Base-by-base conservation (phyloP, 225 moss, liverwort and hornwort genomes). In the Sphagnum contortum region DNA sequence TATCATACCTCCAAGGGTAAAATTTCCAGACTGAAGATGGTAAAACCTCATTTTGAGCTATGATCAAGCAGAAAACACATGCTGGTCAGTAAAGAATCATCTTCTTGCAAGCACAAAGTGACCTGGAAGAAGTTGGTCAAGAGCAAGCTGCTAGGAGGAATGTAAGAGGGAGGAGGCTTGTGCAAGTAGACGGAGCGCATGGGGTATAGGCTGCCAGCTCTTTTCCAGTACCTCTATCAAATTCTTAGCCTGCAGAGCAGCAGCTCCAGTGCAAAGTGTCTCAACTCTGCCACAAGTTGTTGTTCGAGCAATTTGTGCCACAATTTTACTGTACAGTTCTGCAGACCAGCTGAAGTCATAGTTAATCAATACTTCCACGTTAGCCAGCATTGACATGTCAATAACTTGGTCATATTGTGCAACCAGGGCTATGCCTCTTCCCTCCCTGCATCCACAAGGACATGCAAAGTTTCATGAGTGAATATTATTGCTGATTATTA, bases 211-310 rank as follows among this genome's bases (percentile, higher is more conserved):
- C 67, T 98, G 91, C 59, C 69, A 74, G 72, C 93, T 87, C 49
- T 55, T 66, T 8, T 74, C 73, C 60, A 98, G 72, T 12, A 86
- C 46, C 48, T 82, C 65, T 64, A 71, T 79, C 64, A 98, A 59
- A 57, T 77, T 76, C 64, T 67, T 63, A 3, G 91, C 98, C 70
- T 86, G 85, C 58, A 74, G 59, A 8, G 84, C 93, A 65, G 85
- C 87, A 47, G 87, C 83, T 45, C 92, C 85, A 29, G 83, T 87
- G 65, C 98, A 98, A 29, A 98, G 71, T n/a, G 83, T 91, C 76
- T 93, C 83, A 4, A 98, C 59, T 72, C 75, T 73, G 10, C 91
- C 89, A 50, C 78, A 78, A 52, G 75, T 62, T 57, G 80, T 85
- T 48, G 60, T 68, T 53, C 89, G 89, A 4, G 91, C 87, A 87